These are phyloP conservation scores for Trypanosoma mega DNA, from an alignment of 208 protist species.

Conservation along the genomic window DNA sequence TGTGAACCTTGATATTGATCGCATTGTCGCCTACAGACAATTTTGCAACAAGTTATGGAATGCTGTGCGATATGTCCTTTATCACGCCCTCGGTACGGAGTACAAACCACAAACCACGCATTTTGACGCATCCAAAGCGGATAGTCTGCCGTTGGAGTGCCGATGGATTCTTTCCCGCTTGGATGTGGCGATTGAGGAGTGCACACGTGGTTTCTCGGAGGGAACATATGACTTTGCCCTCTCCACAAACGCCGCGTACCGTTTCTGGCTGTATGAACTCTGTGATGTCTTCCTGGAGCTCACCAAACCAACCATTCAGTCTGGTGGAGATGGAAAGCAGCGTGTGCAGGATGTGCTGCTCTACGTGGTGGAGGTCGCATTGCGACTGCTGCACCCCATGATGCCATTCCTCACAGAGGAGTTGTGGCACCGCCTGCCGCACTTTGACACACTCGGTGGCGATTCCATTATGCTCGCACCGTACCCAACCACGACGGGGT, in stretches of 20 bases:
- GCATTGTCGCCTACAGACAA: slow-evolving; percentile 96
- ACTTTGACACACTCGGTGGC: slow-evolving; percentile 70
- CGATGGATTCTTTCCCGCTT: slow-evolving; percentile 97
- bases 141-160: slow-evolving; percentile 86
- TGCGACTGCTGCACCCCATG: slow-evolving; percentile 98
- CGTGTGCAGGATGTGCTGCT: slow-evolving; percentile 92
- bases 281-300: slow-evolving; percentile 98
- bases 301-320: slow-evolving; percentile 91
- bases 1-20: slow-evolving; percentile 99
- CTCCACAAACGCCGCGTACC: slow-evolving; percentile 91
- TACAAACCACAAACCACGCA: slow-evolving; percentile 59
- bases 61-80: slow-evolving; percentile 95
- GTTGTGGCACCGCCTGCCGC: slow-evolving; percentile 96
- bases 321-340: slow-evolving; percentile 65
- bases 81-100: slow-evolving; percentile 80
- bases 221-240: slow-evolving; percentile 92
- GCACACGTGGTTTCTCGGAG: slow-evolving; percentile 69
- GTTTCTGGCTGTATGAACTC: slow-evolving; percentile 98
- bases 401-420: slow-evolving; percentile 99
- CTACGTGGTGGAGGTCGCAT: slow-evolving; percentile 87
- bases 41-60: slow-evolving; percentile 99
- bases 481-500: slow-evolving; percentile 77
- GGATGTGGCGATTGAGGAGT: slow-evolving; percentile 68
- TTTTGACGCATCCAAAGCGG: slow-evolving; percentile 42
- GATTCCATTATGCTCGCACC: slow-evolving; percentile 89